Evolutionary conservation across 345 rosid genomes (phyloP).

Genomic region (Geranium brycei): DNA sequence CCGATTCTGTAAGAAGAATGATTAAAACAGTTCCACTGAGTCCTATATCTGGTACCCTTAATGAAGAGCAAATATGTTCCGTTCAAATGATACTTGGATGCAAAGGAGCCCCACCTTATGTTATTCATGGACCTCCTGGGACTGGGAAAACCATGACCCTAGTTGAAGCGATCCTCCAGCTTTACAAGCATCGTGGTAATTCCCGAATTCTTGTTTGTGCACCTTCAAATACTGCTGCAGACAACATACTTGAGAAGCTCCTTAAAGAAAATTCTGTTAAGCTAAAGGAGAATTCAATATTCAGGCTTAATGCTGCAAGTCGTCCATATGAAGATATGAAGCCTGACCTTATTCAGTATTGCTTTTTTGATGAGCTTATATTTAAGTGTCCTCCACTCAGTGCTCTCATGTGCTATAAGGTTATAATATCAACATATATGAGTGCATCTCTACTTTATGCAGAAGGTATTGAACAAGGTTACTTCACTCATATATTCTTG

Average conservation of each 20-base stretch:
- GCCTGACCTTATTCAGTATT: slow-evolving; percentile 47
- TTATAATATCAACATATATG: slow-evolving; percentile 74
- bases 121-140: slow-evolving; percentile 92
- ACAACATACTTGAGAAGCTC: slow-evolving; percentile 61
- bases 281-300: slow-evolving; percentile 45
- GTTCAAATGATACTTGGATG: slow-evolving; percentile 70
- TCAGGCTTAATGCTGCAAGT: slow-evolving; percentile 75
- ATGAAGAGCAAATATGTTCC: slow-evolving; percentile 66
- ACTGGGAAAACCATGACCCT: slow-evolving; percentile 88
- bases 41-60: slow-evolving; percentile 49
- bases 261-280: slow-evolving; percentile 31
- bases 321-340: slow-evolving; percentile 58
- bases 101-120: slow-evolving; percentile 74
- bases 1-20: slow-evolving; percentile 27
- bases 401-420: slow-evolving; percentile 38
- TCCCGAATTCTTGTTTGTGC: slow-evolving; percentile 72
- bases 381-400: slow-evolving; percentile 61
- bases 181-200: slow-evolving; percentile 27
- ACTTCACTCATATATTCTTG: slow-evolving; percentile 84
- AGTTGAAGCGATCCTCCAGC: slow-evolving; percentile 74
- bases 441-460: slow-evolving; percentile 65
- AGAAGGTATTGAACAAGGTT: slow-evolving; percentile 63
- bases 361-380: slow-evolving; percentile 50
- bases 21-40: slow-evolving; percentile 36
- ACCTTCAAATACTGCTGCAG: slow-evolving; percentile 89